These are phyloP conservation scores for Zygnema circumcarinatum DNA, from an alignment of 139 green algal species.

Conservation along the genomic window DNA sequence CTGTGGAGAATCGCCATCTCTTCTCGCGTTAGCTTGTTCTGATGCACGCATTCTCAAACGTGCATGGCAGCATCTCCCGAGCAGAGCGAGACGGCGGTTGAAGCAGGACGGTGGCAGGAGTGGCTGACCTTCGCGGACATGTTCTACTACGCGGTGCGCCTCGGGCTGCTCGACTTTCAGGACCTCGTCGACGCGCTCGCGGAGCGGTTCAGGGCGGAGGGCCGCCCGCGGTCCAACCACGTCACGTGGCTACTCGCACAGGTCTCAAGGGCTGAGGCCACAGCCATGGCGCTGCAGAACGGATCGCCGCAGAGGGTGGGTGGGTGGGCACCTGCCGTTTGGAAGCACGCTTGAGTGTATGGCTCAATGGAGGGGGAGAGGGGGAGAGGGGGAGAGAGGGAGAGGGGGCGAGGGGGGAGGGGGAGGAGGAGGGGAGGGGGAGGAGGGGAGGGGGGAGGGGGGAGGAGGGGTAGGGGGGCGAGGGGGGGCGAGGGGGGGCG, in stretches of 20 bases:
- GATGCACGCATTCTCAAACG: too few species aligned
- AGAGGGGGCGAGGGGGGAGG: background rate
- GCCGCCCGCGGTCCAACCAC: constrained; percentile 1
- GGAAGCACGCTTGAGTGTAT: background rate
- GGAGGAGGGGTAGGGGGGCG: background rate
- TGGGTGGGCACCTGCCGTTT: background rate
- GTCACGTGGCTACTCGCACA: constrained; percentile 44
- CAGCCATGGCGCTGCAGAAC: background rate
- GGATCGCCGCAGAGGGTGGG: background rate
- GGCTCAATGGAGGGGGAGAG: background rate
- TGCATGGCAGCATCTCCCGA: too few species aligned
- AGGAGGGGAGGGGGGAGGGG: background rate
- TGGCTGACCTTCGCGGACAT: constrained; percentile 38
- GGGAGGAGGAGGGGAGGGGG: background rate
- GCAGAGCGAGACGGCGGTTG: background rate
- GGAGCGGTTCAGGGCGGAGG: background rate
- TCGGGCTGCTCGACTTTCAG: constrained; percentile 41
- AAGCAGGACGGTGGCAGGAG: constrained; percentile 36
- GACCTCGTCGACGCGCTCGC: constrained; percentile 20
- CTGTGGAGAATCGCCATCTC: background rate
- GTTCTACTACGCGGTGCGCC: constrained; percentile 37
- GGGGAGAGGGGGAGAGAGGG: background rate
- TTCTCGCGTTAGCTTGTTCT: background rate
- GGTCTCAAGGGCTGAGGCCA: constrained; percentile 22
- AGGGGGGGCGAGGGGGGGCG: background rate